These are phyloP conservation scores for Podila minutissima DNA, from an alignment of 192 early-diverging fungal species.

Conservation along the genomic window DNA sequence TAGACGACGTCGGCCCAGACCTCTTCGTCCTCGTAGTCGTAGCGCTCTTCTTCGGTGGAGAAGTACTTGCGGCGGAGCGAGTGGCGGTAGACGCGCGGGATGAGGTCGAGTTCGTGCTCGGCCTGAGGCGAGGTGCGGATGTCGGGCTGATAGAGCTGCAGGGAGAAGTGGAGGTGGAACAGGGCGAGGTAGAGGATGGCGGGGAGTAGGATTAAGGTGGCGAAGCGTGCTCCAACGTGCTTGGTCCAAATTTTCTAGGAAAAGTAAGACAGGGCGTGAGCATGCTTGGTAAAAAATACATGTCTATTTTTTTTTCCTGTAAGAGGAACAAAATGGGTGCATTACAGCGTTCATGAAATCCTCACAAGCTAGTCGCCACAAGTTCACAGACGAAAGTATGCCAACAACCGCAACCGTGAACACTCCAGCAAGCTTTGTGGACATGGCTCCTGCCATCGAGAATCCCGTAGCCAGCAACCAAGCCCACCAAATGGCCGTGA, in stretches of 20 bases:
- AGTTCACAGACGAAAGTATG: conserved; percentile 73
- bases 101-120: conserved; percentile 36
- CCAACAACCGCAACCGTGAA: conserved; percentile 80
- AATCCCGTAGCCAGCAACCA: conserved; percentile 84
- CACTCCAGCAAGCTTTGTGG: conserved; percentile 89
- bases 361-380: conserved; percentile 80
- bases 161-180: conserved; percentile 86
- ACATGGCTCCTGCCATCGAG: conserved; percentile 67
- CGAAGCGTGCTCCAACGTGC: conserved; percentile 79
- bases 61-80: not conserved
- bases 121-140: conserved; percentile 54
- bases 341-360: conserved; percentile 15
- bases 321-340: not conserved
- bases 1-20: conserved; percentile 59
- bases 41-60: not conserved
- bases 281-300: too few species aligned
- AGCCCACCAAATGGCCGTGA: conserved; percentile 80
- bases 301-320: too few species aligned
- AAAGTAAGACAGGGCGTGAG: too few species aligned
- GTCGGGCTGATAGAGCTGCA: conserved; percentile 65
- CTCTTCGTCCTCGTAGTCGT: conserved; percentile 1
- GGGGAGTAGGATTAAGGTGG: conserved; percentile 82
- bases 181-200: conserved; percentile 74
- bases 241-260: conserved; percentile 53
- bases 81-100: conserved; percentile 6